These are phyloP conservation scores for Skeletonema grethae DNA, from an alignment of 108 stramenopile species.

Conservation along the genomic window DNA sequence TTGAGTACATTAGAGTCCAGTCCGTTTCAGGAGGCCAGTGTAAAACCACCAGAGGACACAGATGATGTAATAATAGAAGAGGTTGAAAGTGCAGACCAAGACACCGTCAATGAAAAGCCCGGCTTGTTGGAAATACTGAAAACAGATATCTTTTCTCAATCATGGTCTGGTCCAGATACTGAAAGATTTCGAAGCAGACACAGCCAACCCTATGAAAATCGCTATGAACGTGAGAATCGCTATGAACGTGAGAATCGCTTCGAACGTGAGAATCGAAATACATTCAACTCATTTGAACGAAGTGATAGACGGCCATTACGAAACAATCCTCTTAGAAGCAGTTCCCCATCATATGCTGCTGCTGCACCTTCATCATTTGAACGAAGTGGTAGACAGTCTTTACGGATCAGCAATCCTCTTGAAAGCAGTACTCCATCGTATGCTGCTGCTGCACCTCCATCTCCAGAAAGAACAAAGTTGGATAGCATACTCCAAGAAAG, in stretches of 20 bases:
- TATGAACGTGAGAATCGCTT: not conserved
- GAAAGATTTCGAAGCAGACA: constrained; percentile 3
- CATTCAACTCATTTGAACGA: not conserved
- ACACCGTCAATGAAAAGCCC: not conserved
- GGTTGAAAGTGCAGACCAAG: not conserved
- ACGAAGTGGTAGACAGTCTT: not conserved
- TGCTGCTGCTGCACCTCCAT: constrained; percentile 1
- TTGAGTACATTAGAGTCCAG: not conserved
- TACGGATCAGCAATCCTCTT: not conserved
- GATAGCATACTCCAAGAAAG: constrained; percentile 8
- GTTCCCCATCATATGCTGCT: not conserved
- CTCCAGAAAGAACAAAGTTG: not conserved
- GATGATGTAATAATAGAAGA: not conserved
- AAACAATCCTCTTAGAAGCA: not conserved
- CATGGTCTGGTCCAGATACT: constrained; percentile 18
- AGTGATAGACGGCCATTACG: not conserved
- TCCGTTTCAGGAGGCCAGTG: not conserved
- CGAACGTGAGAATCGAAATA: too few relatives aligned
- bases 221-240: not conserved
- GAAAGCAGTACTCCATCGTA: not conserved
- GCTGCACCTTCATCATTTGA: not conserved
- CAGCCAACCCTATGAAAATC: not conserved
- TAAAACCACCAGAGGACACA: not conserved
- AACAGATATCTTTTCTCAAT: constrained; percentile 20
- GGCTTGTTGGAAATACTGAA: constrained; percentile 9